A percentile compares a stretch with the other conserved stretches of the same genome.
Conservation (phyloP, 345 rosid genomes). For the Acer saccharum region DNA sequence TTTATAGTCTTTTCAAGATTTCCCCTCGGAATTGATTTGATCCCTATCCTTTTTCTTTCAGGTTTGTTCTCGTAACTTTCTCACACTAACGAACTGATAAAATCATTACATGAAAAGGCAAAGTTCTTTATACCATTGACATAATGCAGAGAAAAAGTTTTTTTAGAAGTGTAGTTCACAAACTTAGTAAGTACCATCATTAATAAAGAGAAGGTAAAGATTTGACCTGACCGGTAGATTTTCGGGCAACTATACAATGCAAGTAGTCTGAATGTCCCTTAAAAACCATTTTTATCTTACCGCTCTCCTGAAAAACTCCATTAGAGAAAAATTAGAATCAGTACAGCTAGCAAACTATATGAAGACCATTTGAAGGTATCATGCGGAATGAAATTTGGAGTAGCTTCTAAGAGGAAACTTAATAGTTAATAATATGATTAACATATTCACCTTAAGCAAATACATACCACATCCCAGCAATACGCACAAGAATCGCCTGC, state of each 20-base stretch:
- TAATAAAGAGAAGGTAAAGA: slow-evolving; percentile 4
- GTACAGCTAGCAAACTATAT: slow-evolving; percentile 14
- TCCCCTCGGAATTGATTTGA: slow-evolving; percentile 1
- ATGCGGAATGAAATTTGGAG: slow-evolving; percentile 5
- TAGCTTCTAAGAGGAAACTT: not conserved
- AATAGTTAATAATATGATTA: slow-evolving; percentile 1
- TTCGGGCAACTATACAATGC: slow-evolving; percentile 75
- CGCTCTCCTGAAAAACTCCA: slow-evolving; percentile 70
- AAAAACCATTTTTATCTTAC: slow-evolving; percentile 73
- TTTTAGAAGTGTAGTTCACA: not conserved
- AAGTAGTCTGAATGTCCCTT: slow-evolving; percentile 90
- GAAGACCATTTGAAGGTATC: not conserved
- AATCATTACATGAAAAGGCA: not conserved
- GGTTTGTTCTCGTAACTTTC: no score
- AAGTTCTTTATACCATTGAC: not conserved
- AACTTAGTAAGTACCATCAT: not conserved
- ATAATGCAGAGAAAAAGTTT: not conserved
- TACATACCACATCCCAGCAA: slow-evolving; percentile 98
- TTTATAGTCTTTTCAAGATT: not conserved
- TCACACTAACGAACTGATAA: not conserved
- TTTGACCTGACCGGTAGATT: slow-evolving; percentile 73
- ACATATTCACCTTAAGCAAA: slow-evolving; percentile 32
- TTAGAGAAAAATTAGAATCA: slow-evolving; percentile 5
- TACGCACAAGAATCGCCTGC: slow-evolving; percentile 94
- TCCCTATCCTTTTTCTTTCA: not conserved